Evolutionary conservation across 208 protist species (phyloP), one percentile per base, ranked within the genome.

Genomic region (Crithidia brevicula): DNA sequence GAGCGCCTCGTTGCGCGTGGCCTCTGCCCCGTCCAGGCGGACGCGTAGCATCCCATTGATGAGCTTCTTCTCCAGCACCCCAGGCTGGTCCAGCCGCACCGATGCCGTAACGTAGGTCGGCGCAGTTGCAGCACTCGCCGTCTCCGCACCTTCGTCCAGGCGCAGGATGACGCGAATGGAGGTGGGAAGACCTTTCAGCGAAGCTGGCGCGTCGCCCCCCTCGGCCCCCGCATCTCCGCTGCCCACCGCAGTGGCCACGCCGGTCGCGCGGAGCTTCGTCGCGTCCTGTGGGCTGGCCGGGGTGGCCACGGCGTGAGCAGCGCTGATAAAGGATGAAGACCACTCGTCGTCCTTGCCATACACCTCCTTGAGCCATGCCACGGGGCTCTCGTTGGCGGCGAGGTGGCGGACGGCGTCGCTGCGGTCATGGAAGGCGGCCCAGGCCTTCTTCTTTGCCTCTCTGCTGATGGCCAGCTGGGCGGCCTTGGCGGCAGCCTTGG

Each of bases 1-100:
- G 28, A 67, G 43, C 6, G 58, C 56, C 25, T 65, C 53, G 50
- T 64, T 52, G 13, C 72, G 33, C 4, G 46, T 66, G 8, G 62
- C 82, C 54, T 81, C 70, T 1, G 85, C 85, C 16, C 64, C 58
- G 18, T 49, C 50, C 11, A 90, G 61, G 43, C 67, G 64, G 45
- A 90, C 68, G 7, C 28, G 64, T 36, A 81, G 66, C 52, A 87
- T 27, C 13, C 81, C 78, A 58, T 75, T 77, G 25, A 81, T 36
- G 38, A 75, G 5, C 31, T 53, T 76, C 36, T 76, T 52, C 36
- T 61, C 68, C 31, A 83, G 74, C 20, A 67, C 72, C 0, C 73
- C 73, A 1, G 77, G 58, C 59, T 87, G 74, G 25, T 77, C 60
- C 36, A 77, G 68, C 23, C 30, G 59, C 25, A 79, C 77, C 11